Conservation (phyloP, 345 rosid species). For the Populus alba region DNA sequence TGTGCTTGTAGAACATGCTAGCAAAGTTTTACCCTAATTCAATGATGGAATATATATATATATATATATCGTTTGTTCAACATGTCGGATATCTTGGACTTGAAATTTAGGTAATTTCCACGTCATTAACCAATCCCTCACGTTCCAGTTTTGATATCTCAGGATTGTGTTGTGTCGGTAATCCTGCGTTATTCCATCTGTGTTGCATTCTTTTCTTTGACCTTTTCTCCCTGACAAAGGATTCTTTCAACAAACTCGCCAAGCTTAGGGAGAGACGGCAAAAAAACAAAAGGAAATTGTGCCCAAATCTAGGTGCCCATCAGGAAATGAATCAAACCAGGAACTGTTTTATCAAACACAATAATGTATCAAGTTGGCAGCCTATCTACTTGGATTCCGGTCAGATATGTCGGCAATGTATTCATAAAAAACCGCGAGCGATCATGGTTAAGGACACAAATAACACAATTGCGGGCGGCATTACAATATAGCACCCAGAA, state of each 20-base stretch:
- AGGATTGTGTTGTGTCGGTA: slow-evolving; percentile 20
- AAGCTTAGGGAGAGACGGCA: background rate
- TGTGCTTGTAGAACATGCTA: too few relatives aligned
- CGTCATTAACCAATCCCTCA: slow-evolving; percentile 19
- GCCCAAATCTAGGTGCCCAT: slow-evolving; percentile 2
- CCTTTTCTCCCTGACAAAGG: background rate
- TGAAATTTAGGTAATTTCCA: too few relatives aligned
- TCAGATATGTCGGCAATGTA: background rate
- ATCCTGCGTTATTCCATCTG: background rate
- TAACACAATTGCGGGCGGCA: background rate
- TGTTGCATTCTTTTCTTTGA: background rate
- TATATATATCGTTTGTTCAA: too few relatives aligned
- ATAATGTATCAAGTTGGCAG: background rate
- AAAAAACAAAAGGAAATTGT: background rate
- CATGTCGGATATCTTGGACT: too few relatives aligned
- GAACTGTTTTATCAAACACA: background rate
- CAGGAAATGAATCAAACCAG: background rate
- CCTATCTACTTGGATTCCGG: background rate
- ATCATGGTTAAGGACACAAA: background rate
- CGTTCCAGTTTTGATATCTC: background rate
- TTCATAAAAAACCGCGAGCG: background rate
- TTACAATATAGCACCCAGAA: background rate
- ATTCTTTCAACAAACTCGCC: background rate
- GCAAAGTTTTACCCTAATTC: too few relatives aligned
- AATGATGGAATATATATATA: too few relatives aligned